Percentiles rank a stretch among this genome's conserved stretches.
These are phyloP conservation scores for Leccinum pachyderme DNA, from an alignment of 1,284 basidiomycete species.

Conservation along the genomic window DNA sequence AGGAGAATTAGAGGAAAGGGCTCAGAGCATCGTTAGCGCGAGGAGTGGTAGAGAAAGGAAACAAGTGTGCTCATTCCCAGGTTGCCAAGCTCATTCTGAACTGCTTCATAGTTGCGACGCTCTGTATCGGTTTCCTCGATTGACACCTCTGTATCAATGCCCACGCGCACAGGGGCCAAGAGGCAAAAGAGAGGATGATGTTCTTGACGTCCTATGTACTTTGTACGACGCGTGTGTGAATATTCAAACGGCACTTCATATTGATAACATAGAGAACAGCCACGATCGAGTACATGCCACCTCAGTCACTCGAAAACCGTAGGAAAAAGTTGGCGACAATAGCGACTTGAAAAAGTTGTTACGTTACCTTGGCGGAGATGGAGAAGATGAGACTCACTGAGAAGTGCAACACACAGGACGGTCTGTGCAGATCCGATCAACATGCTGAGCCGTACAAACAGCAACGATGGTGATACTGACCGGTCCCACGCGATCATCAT, in stretches of 20 bases:
- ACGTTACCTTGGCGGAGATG: background rate
- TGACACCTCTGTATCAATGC: constrained; percentile 55
- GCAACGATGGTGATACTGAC: constrained; percentile 42
- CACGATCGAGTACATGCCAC: background rate
- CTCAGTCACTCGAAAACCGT: constrained; percentile 55
- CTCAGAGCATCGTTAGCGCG: constrained; percentile 64
- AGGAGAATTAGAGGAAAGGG: constrained; percentile 53
- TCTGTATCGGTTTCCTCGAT: constrained; percentile 66
- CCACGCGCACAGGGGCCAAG: constrained; percentile 51
- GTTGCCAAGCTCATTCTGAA: constrained; percentile 4
- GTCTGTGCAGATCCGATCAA: constrained; percentile 52
- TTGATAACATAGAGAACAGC: constrained; percentile 15
- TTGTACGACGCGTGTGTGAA: constrained; percentile 6
- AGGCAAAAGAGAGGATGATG: constrained; percentile 53
- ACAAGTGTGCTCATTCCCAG: constrained; percentile 42
- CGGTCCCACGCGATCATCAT: constrained; percentile 92
- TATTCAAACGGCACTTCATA: constrained; percentile 2
- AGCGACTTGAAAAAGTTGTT: constrained; percentile 55
- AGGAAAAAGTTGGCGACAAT: constrained; percentile 89
- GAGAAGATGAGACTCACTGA: constrained; percentile 52
- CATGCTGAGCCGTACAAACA: constrained; percentile 1
- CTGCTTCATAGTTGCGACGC: constrained; percentile 45
- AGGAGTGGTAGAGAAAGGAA: constrained; percentile 58
- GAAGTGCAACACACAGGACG: constrained; percentile 79
- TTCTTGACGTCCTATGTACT: constrained; percentile 4